These are phyloP conservation scores for Cutaneotrichosporon sp. DNA, from an alignment of 1,284 basidiomycete genomes.

Conservation along the genomic window DNA sequence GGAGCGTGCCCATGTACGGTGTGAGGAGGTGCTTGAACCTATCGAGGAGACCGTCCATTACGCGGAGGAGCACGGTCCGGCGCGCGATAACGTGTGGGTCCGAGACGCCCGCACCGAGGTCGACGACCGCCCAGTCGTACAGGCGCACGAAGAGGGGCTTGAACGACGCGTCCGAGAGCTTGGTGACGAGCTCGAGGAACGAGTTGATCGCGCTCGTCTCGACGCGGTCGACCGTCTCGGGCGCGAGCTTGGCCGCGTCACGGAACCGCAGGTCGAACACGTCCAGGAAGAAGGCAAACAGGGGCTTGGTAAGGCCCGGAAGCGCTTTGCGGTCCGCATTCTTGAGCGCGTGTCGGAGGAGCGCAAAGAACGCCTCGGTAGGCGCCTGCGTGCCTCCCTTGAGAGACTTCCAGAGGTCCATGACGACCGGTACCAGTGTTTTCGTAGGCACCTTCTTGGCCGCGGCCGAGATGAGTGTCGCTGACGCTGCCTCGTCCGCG, in stretches of 20 bases:
- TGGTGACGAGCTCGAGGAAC: constrained; percentile 83
- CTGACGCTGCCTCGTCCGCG: constrained; percentile 20
- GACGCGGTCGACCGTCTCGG: constrained; percentile 37
- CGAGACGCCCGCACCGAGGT: constrained; percentile 46
- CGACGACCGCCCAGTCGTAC: constrained; percentile 89
- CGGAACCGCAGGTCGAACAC: constrained; percentile 63
- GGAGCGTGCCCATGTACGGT: constrained; percentile 76
- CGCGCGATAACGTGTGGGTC: constrained; percentile 41
- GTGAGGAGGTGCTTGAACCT: constrained; percentile 87
- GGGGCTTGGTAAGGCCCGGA: constrained; percentile 61
- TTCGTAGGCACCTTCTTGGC: constrained; percentile 66
- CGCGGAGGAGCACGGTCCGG: constrained; percentile 64
- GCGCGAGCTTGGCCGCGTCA: constrained; percentile 25
- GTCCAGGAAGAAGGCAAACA: constrained; percentile 78
- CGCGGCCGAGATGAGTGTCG: constrained; percentile 52
- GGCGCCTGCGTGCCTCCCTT: constrained; percentile 28
- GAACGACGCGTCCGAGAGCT: constrained; percentile 90
- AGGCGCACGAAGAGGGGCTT: constrained; percentile 83
- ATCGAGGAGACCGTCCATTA: constrained; percentile 66
- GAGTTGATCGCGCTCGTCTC: constrained; percentile 57
- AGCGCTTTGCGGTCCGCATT: constrained; percentile 62
- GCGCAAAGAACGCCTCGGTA: constrained; percentile 57
- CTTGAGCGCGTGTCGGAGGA: constrained; percentile 62
- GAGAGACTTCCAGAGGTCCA: constrained; percentile 46
- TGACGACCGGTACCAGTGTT: constrained; percentile 60